Base-by-base conservation (phyloP, 2,329 filamentous ascomycete species). In the Phoma sp. region DNA sequence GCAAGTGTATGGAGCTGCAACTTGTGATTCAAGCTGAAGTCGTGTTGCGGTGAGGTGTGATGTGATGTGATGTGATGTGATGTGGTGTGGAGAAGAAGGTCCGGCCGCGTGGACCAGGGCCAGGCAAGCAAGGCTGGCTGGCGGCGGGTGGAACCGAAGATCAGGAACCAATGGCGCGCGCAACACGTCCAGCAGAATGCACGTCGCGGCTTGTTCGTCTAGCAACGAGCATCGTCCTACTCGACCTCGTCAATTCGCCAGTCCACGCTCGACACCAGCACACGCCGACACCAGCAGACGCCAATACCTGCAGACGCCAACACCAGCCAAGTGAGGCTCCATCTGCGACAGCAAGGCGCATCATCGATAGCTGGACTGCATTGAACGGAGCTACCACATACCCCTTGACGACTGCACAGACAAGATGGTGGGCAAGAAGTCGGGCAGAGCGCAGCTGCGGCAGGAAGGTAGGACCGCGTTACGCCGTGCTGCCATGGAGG, bases 371-470 rank as follows among this genome's bases (percentile, higher is more conserved):
- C 29, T 15, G 29, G 29, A 15, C 15, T 13, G 29, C 29, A 31
- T 31, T 31, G 29, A 12, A 31, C 9, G 27, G 2, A 29, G 27
- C 27, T 29, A 31, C 29, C 12, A 31, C 29, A 12, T 31, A 5
- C 29, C 12, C 12, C 29, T 5, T 13, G 12, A 12, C 46, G 36
- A 45, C 52, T 41, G 31, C 31, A 51, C 46, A 41, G 32, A 7
- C 62, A 68, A 57, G 17, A 88, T 88, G 85, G 85, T 87, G 38
- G 85, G 84, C 60, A 88, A 88, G 74, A 88, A 87, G 69, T 87
- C 85, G 32, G 84, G 84, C 48, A 83, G 84, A 70, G 83, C 84
- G 61, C 82, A 85, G 64, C 77, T 86, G 65, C 77, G 82, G 70
- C 85, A 88, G 74, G 85, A 89, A 71, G 80, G 80, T 81, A 74